Evolutionary conservation across 352 stramenopile species (phyloP), one percentile per base, ranked within the genome.

Genomic region (Pseudoperonospora humuli): DNA sequence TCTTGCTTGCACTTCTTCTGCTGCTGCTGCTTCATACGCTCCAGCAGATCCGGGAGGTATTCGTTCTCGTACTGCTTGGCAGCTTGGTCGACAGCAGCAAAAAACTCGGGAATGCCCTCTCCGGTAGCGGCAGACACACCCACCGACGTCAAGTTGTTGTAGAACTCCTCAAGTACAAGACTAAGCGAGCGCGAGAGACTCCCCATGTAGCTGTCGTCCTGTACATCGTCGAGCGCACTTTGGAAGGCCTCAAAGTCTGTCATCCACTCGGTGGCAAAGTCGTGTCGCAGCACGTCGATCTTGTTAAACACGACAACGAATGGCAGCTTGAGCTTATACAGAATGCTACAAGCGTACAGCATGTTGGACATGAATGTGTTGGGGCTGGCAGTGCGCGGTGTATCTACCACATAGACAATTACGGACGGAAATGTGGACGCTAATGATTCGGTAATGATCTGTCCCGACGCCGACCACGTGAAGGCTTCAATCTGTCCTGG

Each of bases 291-390:
- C 17, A 98, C 90, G 65, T 98, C 95, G 41, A 84, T 97, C 75
- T 99, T 99, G 69, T 99, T 99, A 64, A 99, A 97, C 25, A 91
- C 90, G 29, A 98, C 68, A 1, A 99, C 87, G 43, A 99, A 93
- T 15, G 96, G 96, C 43, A 99, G 70, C 45, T 93, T 84, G 17
- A 96, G 94, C 57, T 98, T 96, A 78, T 99, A 99, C 34, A 99
- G 67, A 64, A 99, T 98, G 55, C 84, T 97, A 64, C 95, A 99
- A 2, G 95, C 95, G 64, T 99, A 99, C 6, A 99, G 75, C 96
- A 99, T 99, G 67, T 99, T 99, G 62, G 82, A 97, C 95, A 99
- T 99, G 65, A 99, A 99, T 13, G 97, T 99, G 54, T 97, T 97
- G 10, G 96, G 95, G 32, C 75, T 97, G 14, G 86, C 78, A 0